Evolutionary conservation across 2,329 filamentous ascomycete species (phyloP).

Genomic region (Chaetomiaceae sp.): DNA sequence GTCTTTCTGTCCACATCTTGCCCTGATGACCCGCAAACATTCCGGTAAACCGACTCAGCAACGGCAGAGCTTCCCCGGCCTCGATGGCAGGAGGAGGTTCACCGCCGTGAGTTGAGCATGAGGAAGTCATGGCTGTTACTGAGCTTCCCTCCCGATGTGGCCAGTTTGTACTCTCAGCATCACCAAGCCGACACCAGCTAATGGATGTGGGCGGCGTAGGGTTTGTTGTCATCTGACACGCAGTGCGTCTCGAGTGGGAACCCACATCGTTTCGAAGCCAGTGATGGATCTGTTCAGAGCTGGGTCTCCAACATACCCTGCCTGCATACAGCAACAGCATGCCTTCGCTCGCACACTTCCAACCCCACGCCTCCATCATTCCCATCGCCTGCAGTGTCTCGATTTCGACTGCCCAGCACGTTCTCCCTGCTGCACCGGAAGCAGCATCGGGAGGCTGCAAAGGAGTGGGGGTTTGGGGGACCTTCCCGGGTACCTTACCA

Average conservation of each 20-base stretch:
- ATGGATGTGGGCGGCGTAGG: neutral
- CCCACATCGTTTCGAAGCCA: neutral
- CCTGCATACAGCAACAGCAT: no score
- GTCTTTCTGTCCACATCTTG: slow-evolving; percentile 5
- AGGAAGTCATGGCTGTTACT: slow-evolving; percentile 21
- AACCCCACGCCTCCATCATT: neutral
- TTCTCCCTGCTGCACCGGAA: slow-evolving; percentile 1
- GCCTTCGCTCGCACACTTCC: no score
- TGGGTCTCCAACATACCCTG: no score
- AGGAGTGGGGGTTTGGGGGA: neutral
- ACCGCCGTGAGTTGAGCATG: slow-evolving; percentile 21
- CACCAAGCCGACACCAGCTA: slow-evolving; percentile 1
- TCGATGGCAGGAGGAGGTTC: neutral
- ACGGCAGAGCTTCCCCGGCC: slow-evolving; percentile 5
- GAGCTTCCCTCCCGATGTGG: slow-evolving; percentile 2
- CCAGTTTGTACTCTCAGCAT: neutral
- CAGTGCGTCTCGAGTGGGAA: neutral
- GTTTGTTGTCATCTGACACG: neutral
- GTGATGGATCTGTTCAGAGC: no score
- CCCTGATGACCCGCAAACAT: slow-evolving; percentile 25
- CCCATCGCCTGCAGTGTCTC: slow-evolving; percentile 1
- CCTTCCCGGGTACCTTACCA: slow-evolving; percentile 11
- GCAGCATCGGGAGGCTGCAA: no score
- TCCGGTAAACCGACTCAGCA: slow-evolving; percentile 31
- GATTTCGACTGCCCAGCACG: slow-evolving; percentile 6